These are phyloP conservation scores for Fusarium drepaniforme DNA, from an alignment of 2,329 filamentous ascomycete genomes.

Conservation along the genomic window DNA sequence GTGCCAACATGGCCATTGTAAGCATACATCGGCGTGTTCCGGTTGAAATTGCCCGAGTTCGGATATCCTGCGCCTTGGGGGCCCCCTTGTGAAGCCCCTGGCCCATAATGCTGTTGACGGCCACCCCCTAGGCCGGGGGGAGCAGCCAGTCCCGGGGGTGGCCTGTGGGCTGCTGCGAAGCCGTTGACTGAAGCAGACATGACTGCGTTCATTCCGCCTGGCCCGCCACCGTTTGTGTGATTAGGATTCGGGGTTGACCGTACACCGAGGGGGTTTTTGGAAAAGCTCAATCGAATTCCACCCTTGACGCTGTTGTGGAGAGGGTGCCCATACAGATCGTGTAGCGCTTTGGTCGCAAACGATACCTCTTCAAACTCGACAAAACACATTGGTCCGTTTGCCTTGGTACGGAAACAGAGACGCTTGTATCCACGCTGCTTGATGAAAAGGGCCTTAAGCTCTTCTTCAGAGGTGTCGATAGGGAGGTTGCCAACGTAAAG, in stretches of 20 bases:
- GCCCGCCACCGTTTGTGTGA: conserved; percentile 52
- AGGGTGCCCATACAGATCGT: conserved; percentile 88
- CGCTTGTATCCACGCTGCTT: conserved; percentile 96
- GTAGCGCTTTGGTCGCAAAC: conserved; percentile 90
- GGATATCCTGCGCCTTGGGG: conserved; percentile 33
- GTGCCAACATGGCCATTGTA: conserved; percentile 33
- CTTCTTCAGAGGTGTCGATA: conserved; percentile 92
- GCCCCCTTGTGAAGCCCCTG: conserved; percentile 34
- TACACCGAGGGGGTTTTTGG: conserved; percentile 95
- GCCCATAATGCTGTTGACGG: conserved; percentile 41
- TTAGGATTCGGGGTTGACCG: conserved; percentile 77
- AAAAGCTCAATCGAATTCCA: conserved; percentile 95
- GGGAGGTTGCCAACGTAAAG: conserved; percentile 98
- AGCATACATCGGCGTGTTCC: conserved; percentile 32
- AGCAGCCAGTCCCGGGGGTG: conserved; percentile 83
- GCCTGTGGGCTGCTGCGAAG: conserved; percentile 78
- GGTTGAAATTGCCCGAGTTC: conserved; percentile 35
- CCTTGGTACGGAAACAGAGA: conserved; percentile 93
- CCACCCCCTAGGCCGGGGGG: conserved; percentile 75
- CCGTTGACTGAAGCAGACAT: conserved; percentile 64
- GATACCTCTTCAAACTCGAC: conserved; percentile 97
- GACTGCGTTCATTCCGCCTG: conserved; percentile 71
- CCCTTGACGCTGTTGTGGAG: conserved; percentile 95
- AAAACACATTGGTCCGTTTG: conserved; percentile 98
- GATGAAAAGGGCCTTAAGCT: conserved; percentile 92